phyloP scores from a whole-genome alignment of 352 stramenopile genomes.

The Phytophthora megakarya region DNA sequence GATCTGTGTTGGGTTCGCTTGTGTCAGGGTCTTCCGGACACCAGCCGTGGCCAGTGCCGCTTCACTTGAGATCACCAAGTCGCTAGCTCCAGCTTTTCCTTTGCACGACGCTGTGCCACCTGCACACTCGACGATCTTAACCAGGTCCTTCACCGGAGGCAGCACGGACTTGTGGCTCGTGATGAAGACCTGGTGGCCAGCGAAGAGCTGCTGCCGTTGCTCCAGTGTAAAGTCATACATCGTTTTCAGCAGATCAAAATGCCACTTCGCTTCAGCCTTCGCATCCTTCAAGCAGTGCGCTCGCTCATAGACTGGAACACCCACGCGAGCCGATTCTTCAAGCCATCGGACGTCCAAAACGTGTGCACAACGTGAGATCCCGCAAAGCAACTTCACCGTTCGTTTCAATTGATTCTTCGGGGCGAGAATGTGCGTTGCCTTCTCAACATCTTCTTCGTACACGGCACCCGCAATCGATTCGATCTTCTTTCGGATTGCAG shows the following conservation, averaged over 20 bases:
- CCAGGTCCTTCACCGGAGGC: slow-evolving; percentile 51
- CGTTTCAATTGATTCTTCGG: slow-evolving; percentile 53
- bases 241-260: slow-evolving; percentile 50
- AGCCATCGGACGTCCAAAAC: slow-evolving; percentile 66
- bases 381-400: slow-evolving; percentile 66
- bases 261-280: slow-evolving; percentile 53
- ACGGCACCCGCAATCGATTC: slow-evolving; percentile 42
- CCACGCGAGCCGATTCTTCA: slow-evolving; percentile 52
- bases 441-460: slow-evolving; percentile 53
- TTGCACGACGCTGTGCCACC: slow-evolving; percentile 42
- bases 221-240: slow-evolving; percentile 48
- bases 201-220: slow-evolving; percentile 45
- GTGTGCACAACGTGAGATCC: slow-evolving; percentile 55
- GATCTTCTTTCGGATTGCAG: slow-evolving; percentile 50
- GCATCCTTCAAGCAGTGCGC: slow-evolving; percentile 49
- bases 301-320: slow-evolving; percentile 39
- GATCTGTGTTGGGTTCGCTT: slow-evolving; percentile 35
- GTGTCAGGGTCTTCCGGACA: slow-evolving; percentile 42
- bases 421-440: slow-evolving; percentile 55
- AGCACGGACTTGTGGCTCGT: slow-evolving; percentile 58
- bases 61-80: slow-evolving; percentile 54
- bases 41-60: slow-evolving; percentile 36
- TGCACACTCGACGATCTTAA: slow-evolving; percentile 60
- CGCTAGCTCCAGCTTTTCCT: slow-evolving; percentile 30
- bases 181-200: slow-evolving; percentile 48